These are phyloP conservation scores for Vitis hybrid DNA, from an alignment of 177 flowering plant species.

Conservation along the genomic window DNA sequence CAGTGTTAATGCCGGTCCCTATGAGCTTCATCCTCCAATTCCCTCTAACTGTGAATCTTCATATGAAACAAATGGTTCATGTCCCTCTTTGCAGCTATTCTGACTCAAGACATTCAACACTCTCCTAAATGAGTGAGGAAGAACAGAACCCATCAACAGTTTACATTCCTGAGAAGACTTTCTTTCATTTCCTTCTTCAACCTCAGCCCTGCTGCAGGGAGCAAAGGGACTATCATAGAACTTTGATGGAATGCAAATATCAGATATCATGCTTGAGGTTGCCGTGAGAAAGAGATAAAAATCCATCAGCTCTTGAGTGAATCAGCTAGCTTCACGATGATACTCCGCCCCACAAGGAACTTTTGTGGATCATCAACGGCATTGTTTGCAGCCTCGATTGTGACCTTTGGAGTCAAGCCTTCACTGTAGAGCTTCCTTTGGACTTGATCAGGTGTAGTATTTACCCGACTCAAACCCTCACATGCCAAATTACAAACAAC, in stretches of 20 bases:
- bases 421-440: no score
- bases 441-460: no score
- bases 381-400: no score
- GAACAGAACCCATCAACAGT: slow-evolving; percentile 42
- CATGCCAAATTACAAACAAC: no score
- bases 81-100: slow-evolving; percentile 77
- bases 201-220: slow-evolving; percentile 71
- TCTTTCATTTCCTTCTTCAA: slow-evolving; percentile 52
- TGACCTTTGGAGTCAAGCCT: no score
- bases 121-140: slow-evolving; percentile 57
- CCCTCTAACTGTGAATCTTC: slow-evolving; percentile 93
- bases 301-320: slow-evolving; percentile 79
- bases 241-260: slow-evolving; percentile 79
- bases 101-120: slow-evolving; percentile 42
- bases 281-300: slow-evolving; percentile 97
- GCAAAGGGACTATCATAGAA: slow-evolving; percentile 65
- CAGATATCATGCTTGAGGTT: slow-evolving; percentile 81
- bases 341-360: no score
- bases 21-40: slow-evolving; percentile 94
- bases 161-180: slow-evolving; percentile 43
- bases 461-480: no score
- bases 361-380: no score
- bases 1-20: slow-evolving; percentile 44
- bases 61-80: slow-evolving; percentile 96
- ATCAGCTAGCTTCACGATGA: no score